A percentile compares a stretch with the other conserved stretches of the same genome.
Conservation (phyloP, 495 filamentous ascomycete species). For the Podospora pseudoanserina region DNA sequence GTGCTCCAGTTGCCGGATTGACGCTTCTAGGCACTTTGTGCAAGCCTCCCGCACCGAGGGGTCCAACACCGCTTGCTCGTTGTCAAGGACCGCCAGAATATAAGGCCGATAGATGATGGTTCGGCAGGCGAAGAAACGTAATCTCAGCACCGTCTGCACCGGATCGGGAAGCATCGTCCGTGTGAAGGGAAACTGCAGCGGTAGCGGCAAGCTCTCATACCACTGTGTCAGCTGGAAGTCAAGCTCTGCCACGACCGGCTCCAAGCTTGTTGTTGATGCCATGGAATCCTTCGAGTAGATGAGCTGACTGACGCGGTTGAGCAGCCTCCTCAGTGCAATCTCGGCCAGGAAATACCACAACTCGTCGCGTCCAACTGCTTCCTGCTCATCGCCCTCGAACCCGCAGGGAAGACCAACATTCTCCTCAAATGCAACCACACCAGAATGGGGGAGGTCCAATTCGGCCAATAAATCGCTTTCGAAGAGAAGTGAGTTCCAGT, state of each 20-base stretch:
- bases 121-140: slow-evolving; percentile 78
- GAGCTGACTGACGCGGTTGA: slow-evolving; percentile 76
- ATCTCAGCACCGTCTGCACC: slow-evolving; percentile 71
- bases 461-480: slow-evolving; percentile 80
- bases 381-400: slow-evolving; percentile 66
- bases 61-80: slow-evolving; percentile 67
- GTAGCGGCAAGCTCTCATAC: slow-evolving; percentile 71
- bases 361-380: slow-evolving; percentile 65
- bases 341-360: slow-evolving; percentile 83
- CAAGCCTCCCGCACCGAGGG: slow-evolving; percentile 70
- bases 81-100: slow-evolving; percentile 73
- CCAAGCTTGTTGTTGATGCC: slow-evolving; percentile 64
- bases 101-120: slow-evolving; percentile 84
- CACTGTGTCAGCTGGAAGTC: slow-evolving; percentile 80
- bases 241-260: slow-evolving; percentile 72
- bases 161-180: slow-evolving; percentile 61
- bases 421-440: slow-evolving; percentile 76
- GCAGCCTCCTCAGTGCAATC: slow-evolving; percentile 69
- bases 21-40: slow-evolving; percentile 76
- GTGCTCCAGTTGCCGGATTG: slow-evolving; percentile 73
- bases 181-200: slow-evolving; percentile 71
- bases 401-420: slow-evolving; percentile 71
- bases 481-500: slow-evolving; percentile 79
- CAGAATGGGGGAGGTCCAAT: slow-evolving; percentile 75
- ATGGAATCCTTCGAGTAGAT: slow-evolving; percentile 73